These are phyloP conservation scores for Pseudoscleropodium purum DNA, from an alignment of 225 moss, liverwort and hornwort genomes.

Conservation along the genomic window DNA sequence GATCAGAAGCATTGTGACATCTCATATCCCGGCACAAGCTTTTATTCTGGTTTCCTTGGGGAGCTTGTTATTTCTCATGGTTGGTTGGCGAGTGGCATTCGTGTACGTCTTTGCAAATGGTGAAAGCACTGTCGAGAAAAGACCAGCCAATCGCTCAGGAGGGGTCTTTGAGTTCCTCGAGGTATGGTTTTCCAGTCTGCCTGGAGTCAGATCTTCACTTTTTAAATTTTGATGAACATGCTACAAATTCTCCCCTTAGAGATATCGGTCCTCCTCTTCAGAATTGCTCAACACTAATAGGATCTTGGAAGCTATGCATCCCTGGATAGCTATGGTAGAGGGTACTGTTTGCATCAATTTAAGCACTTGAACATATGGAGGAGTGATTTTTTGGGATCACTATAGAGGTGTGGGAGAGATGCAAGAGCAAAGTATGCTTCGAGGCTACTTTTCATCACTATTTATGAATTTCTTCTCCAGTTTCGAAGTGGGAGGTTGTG, in stretches of 20 bases:
- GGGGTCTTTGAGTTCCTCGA: conserved; percentile 76
- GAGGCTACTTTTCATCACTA: background rate
- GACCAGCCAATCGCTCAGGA: conserved; percentile 56
- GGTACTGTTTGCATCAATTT: background rate
- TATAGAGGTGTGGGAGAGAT: background rate
- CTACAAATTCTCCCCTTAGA: background rate
- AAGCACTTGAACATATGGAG: background rate
- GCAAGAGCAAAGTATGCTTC: background rate
- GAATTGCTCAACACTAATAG: background rate
- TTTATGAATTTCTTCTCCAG: background rate
- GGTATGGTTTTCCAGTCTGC: conserved; percentile 13
- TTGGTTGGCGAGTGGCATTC: conserved; percentile 82
- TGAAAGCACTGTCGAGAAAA: conserved; percentile 28
- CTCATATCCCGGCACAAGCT: conserved; percentile 71
- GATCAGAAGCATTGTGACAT: conserved; percentile 67
- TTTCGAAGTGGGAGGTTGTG: background rate
- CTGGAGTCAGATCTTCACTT: background rate
- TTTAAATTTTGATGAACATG: background rate
- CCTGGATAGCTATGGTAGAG: background rate
- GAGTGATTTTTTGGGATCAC: background rate
- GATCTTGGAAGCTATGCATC: background rate
- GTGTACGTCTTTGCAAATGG: conserved; percentile 63
- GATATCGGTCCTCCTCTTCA: background rate
- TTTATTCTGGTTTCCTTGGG: conserved; percentile 82
- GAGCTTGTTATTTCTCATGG: conserved; percentile 81